These are phyloP conservation scores for Leonotis leonurus DNA, from an alignment of 257 asterid species.

Conservation along the genomic window DNA sequence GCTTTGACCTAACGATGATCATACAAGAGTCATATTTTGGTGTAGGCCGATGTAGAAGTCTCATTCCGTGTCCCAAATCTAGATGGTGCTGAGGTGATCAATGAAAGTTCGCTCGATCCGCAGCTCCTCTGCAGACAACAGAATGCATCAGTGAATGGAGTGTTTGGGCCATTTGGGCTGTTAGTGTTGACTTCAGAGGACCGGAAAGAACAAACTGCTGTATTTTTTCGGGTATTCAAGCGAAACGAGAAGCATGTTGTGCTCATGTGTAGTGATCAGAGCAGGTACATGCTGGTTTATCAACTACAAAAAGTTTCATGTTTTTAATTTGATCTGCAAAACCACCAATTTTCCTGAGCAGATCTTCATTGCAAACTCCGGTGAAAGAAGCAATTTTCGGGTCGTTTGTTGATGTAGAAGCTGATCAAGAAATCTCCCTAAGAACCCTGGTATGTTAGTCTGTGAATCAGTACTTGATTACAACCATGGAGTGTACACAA, in stretches of 20 bases:
- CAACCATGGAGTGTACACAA: neutral
- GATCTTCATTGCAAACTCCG: slow-evolving; percentile 34
- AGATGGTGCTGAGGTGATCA: slow-evolving; percentile 23
- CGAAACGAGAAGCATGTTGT: slow-evolving; percentile 22
- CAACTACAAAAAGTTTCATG: neutral
- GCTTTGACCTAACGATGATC: neutral
- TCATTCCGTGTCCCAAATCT: slow-evolving; percentile 16
- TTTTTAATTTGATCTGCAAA: too few relatives aligned
- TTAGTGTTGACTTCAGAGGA: slow-evolving; percentile 33
- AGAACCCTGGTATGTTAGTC: slow-evolving; percentile 35
- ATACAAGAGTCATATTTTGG: too few relatives aligned
- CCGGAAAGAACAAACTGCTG: slow-evolving; percentile 37
- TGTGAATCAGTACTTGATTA: neutral
- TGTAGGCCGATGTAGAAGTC: slow-evolving; percentile 32
- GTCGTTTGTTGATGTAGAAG: slow-evolving; percentile 41
- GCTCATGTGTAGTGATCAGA: slow-evolving; percentile 52
- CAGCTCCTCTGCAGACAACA: slow-evolving; percentile 26
- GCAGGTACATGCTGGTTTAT: slow-evolving; percentile 26
- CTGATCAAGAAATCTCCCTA: slow-evolving; percentile 29
- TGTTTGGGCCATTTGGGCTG: slow-evolving; percentile 45
- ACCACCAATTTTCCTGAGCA: neutral
- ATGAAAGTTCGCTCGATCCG: slow-evolving; percentile 20
- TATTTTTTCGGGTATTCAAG: slow-evolving; percentile 38
- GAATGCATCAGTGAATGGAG: slow-evolving; percentile 28
- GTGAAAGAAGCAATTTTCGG: slow-evolving; percentile 35